These are phyloP conservation scores for Pseudogymnoascus destructans DNA, from an alignment of 2,329 filamentous ascomycete genomes.

Conservation along the genomic window DNA sequence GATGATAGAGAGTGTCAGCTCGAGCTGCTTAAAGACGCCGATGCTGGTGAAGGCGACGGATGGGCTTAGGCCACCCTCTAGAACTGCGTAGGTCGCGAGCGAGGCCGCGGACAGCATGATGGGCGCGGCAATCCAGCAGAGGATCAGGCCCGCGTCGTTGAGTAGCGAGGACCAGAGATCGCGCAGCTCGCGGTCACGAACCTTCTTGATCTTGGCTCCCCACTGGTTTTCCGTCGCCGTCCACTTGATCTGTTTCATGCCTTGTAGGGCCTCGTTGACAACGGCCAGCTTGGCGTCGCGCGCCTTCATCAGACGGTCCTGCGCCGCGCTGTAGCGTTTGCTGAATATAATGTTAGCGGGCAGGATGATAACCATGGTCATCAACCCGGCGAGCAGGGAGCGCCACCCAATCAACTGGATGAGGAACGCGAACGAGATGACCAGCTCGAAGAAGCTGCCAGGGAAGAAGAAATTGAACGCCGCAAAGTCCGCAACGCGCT, in stretches of 20 bases:
- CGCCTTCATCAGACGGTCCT: conserved; percentile 61
- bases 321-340: conserved; percentile 48
- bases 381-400: conserved; percentile 50
- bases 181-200: conserved; percentile 52
- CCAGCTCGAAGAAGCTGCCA: conserved; percentile 47
- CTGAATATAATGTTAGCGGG: conserved; percentile 58
- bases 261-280: conserved; percentile 63
- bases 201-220: conserved; percentile 54
- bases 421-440: conserved; percentile 54
- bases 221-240: conserved; percentile 63
- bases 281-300: conserved; percentile 64
- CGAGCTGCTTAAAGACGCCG: conserved; percentile 60
- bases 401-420: conserved; percentile 60
- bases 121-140: conserved; percentile 61
- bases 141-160: conserved; percentile 48
- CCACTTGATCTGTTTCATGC: conserved; percentile 77
- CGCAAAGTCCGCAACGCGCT: conserved; percentile 56
- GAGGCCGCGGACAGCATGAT: conserved; percentile 61
- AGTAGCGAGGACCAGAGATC: conserved; percentile 55
- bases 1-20: conserved; percentile 55
- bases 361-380: conserved; percentile 48
- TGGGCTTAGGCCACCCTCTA: conserved; percentile 50
- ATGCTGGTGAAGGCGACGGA: conserved; percentile 71
- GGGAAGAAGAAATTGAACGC: conserved; percentile 53
- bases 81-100: conserved; percentile 51